These are phyloP conservation scores for Nemania abortiva DNA, from an alignment of 2,329 filamentous ascomycete species.

Conservation along the genomic window DNA sequence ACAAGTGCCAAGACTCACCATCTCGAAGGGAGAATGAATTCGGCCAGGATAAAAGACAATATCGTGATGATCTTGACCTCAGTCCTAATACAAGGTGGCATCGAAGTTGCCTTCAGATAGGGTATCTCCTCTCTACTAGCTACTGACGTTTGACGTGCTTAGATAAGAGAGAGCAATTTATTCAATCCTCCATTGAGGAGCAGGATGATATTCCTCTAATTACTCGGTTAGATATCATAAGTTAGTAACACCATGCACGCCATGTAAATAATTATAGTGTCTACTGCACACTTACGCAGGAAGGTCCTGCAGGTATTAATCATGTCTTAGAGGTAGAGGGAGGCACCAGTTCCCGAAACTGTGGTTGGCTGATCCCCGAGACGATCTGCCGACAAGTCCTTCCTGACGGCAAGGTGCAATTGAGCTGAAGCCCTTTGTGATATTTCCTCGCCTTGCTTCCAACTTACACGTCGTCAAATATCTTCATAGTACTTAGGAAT, in stretches of 20 bases:
- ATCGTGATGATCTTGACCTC: background rate
- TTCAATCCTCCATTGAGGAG: background rate
- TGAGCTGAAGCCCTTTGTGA: background rate
- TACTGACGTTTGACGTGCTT: background rate
- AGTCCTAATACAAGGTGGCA: background rate
- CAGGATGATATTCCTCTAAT: too few species aligned
- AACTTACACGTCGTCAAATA: background rate
- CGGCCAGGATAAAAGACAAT: background rate
- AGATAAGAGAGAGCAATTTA: background rate
- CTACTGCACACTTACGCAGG: background rate
- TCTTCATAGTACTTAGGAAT: background rate
- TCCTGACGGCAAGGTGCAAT: background rate
- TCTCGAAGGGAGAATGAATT: background rate
- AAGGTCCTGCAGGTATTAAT: background rate
- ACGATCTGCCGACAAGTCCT: constrained; percentile 34
- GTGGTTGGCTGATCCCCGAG: constrained; percentile 33
- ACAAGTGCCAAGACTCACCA: background rate
- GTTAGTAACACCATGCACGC: background rate
- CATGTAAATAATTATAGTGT: background rate
- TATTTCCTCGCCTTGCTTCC: background rate
- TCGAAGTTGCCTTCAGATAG: background rate
- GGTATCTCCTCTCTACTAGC: background rate
- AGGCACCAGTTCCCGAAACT: constrained; percentile 18
- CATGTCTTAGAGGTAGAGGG: background rate
- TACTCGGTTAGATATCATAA: background rate